These are phyloP conservation scores for Chaetothyriales sp. DNA, from an alignment of 2,329 filamentous ascomycete species.

Conservation along the genomic window DNA sequence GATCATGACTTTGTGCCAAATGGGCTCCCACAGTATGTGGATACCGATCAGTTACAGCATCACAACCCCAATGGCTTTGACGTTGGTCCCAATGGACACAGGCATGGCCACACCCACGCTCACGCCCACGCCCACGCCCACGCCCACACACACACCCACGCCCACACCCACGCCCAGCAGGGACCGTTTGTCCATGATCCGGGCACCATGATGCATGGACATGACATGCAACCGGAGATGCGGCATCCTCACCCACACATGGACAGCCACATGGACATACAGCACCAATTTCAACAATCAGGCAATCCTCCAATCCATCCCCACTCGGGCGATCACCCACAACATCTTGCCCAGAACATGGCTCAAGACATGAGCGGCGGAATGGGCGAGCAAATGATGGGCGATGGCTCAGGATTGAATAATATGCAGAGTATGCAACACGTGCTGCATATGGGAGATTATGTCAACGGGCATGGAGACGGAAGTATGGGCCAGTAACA, in stretches of 20 bases:
- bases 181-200: not conserved
- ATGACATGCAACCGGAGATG: constrained; percentile 2
- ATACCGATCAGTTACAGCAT: constrained; percentile 12
- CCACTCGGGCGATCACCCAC: constrained; percentile 2
- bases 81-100: constrained; percentile 2
- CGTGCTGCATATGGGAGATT: constrained; percentile 17
- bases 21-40: constrained; percentile 12
- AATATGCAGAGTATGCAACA: constrained; percentile 19
- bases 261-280: constrained; percentile 1
- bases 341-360: constrained; percentile 12
- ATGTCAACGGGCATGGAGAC: constrained; percentile 8
- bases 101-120: not conserved
- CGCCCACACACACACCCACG: constrained; percentile 1
- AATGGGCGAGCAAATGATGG: constrained; percentile 17
- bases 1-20: constrained; percentile 11
- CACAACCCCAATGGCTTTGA: constrained; percentile 9
- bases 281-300: not conserved
- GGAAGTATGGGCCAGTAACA: not conserved
- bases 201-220: not conserved
- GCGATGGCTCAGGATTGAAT: constrained; percentile 15
- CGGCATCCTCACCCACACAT: not conserved
- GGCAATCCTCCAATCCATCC: constrained; percentile 4
- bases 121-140: constrained; percentile 4
- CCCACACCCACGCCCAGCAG: constrained; percentile 2
- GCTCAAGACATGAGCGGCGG: constrained; percentile 8